These are phyloP conservation scores for Solanum virginianum DNA, from an alignment of 257 asterid genomes.

Conservation along the genomic window DNA sequence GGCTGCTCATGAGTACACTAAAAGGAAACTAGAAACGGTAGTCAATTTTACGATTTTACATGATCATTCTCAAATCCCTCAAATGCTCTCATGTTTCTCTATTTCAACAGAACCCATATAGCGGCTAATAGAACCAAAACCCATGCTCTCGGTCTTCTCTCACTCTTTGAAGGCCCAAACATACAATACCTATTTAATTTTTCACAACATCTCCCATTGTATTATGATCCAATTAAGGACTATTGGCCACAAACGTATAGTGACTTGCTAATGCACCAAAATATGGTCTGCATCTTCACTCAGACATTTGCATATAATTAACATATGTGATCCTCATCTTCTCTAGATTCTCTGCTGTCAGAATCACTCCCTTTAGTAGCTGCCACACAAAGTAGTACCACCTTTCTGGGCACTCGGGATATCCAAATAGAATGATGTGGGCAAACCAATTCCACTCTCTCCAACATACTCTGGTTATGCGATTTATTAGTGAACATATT, in stretches of 20 bases:
- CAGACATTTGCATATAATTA: background rate
- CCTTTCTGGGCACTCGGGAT: background rate
- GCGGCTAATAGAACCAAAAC: background rate
- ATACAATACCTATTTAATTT: background rate
- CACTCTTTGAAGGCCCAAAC: background rate
- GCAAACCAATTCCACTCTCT: background rate
- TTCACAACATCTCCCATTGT: background rate
- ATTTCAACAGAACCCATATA: background rate
- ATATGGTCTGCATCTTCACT: background rate
- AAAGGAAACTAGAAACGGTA: background rate
- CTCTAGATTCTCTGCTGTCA: background rate
- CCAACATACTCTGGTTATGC: background rate
- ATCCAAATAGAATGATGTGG: background rate
- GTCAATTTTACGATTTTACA: background rate
- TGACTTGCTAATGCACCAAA: background rate
- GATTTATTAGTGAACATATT: background rate
- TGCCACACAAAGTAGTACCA: background rate
- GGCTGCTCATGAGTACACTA: background rate
- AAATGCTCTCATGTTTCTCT: background rate
- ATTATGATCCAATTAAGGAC: background rate
- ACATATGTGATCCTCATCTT: background rate
- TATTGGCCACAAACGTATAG: background rate
- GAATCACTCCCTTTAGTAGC: background rate
- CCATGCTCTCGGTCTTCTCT: background rate
- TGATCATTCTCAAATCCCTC: background rate